Evolutionary conservation across 305 asterid species (phyloP).

Genomic region (Nicotiana rustica): DNA sequence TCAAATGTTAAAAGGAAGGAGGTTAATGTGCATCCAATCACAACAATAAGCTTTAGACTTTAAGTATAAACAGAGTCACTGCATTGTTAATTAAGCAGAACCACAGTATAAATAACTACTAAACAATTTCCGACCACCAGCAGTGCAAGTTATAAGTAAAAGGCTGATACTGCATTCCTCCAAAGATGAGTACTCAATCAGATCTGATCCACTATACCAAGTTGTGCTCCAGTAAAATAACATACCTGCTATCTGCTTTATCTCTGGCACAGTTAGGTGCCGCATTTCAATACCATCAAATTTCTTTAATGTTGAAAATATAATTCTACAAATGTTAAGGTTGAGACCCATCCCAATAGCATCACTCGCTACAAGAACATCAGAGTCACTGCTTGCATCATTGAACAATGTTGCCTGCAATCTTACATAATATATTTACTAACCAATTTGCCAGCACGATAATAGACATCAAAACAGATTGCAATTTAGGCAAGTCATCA

Average conservation of each 20-base stretch:
- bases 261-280: constrained; percentile 84
- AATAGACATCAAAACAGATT: constrained; percentile 25
- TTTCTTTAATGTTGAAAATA: constrained; percentile 77
- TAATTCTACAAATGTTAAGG: constrained; percentile 90
- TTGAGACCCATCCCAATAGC: constrained; percentile 99
- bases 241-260: constrained; percentile 96
- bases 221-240: constrained; percentile 26
- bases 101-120: not conserved
- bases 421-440: constrained; percentile 61
- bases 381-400: constrained; percentile 76
- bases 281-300: constrained; percentile 81
- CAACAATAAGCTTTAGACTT: not conserved
- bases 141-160: not conserved
- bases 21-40: not conserved
- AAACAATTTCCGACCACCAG: constrained; percentile 8
- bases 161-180: not conserved
- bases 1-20: not conserved
- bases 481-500: constrained; percentile 3
- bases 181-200: constrained; percentile 19
- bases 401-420: constrained; percentile 98
- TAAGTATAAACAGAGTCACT: not conserved
- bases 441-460: constrained; percentile 27
- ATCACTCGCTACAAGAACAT: constrained; percentile 96
- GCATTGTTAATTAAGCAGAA: not conserved
- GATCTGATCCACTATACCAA: constrained; percentile 6